Evolutionary conservation across 1,284 basidiomycete species (phyloP).

Genomic region (Sporisorium reilianum): DNA sequence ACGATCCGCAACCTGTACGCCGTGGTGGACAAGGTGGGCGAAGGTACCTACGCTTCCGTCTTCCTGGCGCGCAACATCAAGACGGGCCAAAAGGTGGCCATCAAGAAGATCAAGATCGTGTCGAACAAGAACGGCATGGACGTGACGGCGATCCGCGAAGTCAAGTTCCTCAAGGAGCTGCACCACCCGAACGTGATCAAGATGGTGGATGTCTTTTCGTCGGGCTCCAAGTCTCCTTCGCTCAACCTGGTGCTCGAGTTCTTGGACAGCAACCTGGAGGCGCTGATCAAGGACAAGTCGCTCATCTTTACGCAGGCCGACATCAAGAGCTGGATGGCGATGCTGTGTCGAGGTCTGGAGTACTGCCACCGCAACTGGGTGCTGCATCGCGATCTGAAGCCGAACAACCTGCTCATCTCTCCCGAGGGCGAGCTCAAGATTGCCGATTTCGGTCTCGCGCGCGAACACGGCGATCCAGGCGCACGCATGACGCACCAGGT

Average conservation of each 20-base stretch:
- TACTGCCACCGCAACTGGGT: slow-evolving; percentile 96
- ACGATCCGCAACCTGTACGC: slow-evolving; percentile 54
- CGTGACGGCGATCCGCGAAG: slow-evolving; percentile 98
- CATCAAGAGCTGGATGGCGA: slow-evolving; percentile 99
- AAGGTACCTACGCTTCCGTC: slow-evolving; percentile 97
- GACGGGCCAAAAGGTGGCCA: slow-evolving; percentile 84
- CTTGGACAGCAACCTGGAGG: slow-evolving; percentile 95
- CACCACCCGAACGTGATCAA: slow-evolving; percentile 95
- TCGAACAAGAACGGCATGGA: slow-evolving; percentile 88
- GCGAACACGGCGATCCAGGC: slow-evolving; percentile 92
- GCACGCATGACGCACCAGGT: slow-evolving; percentile 98
- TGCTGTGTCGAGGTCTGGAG: slow-evolving; percentile 95
- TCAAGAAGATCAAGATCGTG: slow-evolving; percentile 84
- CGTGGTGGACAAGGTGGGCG: slow-evolving; percentile 74
- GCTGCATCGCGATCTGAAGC: slow-evolving; percentile 95
- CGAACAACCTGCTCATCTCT: slow-evolving; percentile 96
- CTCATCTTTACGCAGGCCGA: slow-evolving; percentile 93
- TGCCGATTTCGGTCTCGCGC: slow-evolving; percentile 97
- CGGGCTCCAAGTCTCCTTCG: slow-evolving; percentile 79
- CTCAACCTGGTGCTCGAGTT: slow-evolving; percentile 98
- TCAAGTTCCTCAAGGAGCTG: slow-evolving; percentile 94
- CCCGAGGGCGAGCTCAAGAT: slow-evolving; percentile 92
- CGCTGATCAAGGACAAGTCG: slow-evolving; percentile 91
- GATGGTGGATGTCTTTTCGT: slow-evolving; percentile 97
- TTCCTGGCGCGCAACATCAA: slow-evolving; percentile 75